Evolutionary conservation across 768 basidiomycete species (phyloP).

Genomic region (Phlebiopsis flavidoalba): DNA sequence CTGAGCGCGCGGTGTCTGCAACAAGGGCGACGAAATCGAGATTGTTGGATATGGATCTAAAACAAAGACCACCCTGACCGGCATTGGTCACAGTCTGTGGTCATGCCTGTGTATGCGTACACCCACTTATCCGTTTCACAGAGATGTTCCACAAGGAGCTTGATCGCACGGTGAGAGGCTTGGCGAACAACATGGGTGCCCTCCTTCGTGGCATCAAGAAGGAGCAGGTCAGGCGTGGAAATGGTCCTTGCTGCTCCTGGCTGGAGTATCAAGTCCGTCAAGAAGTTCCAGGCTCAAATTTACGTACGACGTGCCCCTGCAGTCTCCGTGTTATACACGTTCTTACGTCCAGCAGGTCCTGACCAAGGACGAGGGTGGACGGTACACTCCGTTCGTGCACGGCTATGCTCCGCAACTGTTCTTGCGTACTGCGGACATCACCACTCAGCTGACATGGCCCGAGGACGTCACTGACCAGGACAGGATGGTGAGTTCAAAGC

Average conservation of each 20-base stretch:
- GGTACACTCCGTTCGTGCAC: conserved; percentile 87
- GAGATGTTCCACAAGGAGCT: conserved; percentile 99
- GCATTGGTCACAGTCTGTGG: conserved; percentile 65
- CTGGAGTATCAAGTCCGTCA: conserved; percentile 89
- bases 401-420: conserved; percentile 96
- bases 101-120: background rate
- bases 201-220: conserved; percentile 96
- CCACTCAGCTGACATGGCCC: conserved; percentile 80
- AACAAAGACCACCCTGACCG: conserved; percentile 92
- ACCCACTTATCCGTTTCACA: conserved; percentile 25
- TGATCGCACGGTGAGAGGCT: conserved; percentile 94
- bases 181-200: conserved; percentile 91
- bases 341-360: conserved; percentile 48
- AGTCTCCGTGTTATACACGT: background rate
- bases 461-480: conserved; percentile 75
- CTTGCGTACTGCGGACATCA: conserved; percentile 93
- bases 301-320: conserved; percentile 52
- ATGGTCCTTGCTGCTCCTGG: conserved; percentile 88
- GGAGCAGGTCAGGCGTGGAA: conserved; percentile 90
- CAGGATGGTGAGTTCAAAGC: conserved; percentile 64
- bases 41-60: conserved; percentile 78
- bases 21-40: conserved; percentile 92
- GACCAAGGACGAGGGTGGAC: conserved; percentile 86
- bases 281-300: conserved; percentile 91
- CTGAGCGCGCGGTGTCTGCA: conserved; percentile 91